Percentiles rank a stretch among this genome's conserved stretches.
Evolutionary conservation across 495 filamentous ascomycete species (phyloP).

Genomic region (Delitschia confertaspora): DNA sequence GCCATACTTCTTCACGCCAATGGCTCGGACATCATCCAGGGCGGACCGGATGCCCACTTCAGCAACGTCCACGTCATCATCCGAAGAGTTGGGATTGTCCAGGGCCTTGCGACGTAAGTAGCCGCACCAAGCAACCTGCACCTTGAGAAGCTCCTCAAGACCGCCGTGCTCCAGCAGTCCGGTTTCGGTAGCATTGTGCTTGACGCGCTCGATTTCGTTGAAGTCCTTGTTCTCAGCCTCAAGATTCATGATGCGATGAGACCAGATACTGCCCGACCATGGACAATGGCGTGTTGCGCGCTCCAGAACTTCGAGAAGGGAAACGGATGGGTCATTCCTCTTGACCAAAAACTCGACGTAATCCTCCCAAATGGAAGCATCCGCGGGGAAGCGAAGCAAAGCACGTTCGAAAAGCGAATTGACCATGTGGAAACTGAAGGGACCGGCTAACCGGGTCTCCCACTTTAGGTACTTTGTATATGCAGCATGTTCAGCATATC

Average conservation of each 20-base stretch:
- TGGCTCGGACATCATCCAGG: constrained; percentile 68
- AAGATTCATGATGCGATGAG: constrained; percentile 71
- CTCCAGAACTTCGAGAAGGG: constrained; percentile 47
- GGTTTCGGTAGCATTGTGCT: constrained; percentile 81
- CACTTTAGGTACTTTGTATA: constrained; percentile 73
- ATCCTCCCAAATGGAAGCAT: constrained; percentile 69
- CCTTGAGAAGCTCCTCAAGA: constrained; percentile 76
- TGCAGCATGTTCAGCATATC: constrained; percentile 46
- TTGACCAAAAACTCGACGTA: constrained; percentile 63
- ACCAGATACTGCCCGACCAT: constrained; percentile 86
- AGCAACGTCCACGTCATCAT: constrained; percentile 83
- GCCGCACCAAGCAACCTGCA: constrained; percentile 87
- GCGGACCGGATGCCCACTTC: constrained; percentile 82
- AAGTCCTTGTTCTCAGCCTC: constrained; percentile 68
- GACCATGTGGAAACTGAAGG: constrained; percentile 52
- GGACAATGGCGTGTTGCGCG: constrained; percentile 81
- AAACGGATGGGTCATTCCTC: constrained; percentile 33
- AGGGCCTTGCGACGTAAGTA: constrained; percentile 81
- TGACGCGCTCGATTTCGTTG: constrained; percentile 74
- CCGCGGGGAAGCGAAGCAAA: constrained; percentile 56
- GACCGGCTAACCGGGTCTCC: constrained; percentile 54
- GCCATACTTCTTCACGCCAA: constrained; percentile 67
- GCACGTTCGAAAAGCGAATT: constrained; percentile 72
- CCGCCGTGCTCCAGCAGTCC: constrained; percentile 65
- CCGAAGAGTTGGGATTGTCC: constrained; percentile 51